A percentile compares a stretch with the other conserved stretches of the same genome.
Evolutionary conservation across 768 basidiomycete species (phyloP).

Genomic region (Termitomyces sp.): DNA sequence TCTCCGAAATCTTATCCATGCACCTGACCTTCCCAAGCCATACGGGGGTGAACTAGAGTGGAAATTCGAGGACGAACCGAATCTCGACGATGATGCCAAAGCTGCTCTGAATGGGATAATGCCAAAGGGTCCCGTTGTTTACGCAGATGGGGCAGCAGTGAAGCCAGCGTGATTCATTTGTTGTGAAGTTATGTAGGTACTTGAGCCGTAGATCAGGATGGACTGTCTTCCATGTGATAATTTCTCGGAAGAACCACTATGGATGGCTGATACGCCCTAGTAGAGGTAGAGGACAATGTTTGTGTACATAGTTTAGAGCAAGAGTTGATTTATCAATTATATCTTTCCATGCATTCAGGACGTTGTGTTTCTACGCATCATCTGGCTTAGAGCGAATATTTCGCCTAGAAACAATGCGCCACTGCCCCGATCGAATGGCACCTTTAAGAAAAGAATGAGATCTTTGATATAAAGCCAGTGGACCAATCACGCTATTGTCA

Average conservation of each 20-base stretch:
- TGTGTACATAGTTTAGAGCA: not conserved
- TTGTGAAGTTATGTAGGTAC: not conserved
- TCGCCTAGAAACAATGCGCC: not conserved
- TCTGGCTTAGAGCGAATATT: not conserved
- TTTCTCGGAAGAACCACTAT: not conserved
- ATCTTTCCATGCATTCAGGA: not conserved
- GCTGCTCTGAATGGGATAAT: constrained; percentile 38
- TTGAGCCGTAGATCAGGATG: not conserved
- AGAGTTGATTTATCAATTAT: not conserved
- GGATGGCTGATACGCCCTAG: not conserved
- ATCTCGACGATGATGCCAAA: constrained; percentile 51
- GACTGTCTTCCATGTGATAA: no score
- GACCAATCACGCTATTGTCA: not conserved
- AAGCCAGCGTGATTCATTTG: not conserved
- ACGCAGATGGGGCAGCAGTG: constrained; percentile 35
- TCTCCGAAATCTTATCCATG: constrained; percentile 44
- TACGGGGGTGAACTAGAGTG: constrained; percentile 78
- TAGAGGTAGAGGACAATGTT: no score
- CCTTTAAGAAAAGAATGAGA: not conserved
- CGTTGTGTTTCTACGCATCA: no score
- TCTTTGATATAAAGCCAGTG: not conserved
- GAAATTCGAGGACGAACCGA: constrained; percentile 63
- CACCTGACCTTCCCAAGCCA: constrained; percentile 48
- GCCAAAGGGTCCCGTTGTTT: constrained; percentile 54
- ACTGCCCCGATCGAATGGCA: not conserved